phyloP scores from a whole-genome alignment of 2,329 filamentous ascomycete species.

The Fusarium pseudocircinatum region DNA sequence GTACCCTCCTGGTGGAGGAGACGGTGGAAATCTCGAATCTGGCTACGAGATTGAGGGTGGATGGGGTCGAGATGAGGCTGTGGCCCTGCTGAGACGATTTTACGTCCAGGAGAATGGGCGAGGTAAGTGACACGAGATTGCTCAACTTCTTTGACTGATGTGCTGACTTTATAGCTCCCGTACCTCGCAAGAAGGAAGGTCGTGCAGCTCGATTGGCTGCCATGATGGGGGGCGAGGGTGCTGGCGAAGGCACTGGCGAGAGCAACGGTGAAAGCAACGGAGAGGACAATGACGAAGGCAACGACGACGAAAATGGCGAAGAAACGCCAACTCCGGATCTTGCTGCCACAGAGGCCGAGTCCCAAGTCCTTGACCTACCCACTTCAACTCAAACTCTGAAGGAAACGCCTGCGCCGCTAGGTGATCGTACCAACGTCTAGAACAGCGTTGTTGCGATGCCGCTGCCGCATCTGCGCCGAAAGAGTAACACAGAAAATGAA shows the following conservation, averaged over 20 bases:
- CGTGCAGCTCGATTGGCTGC: constrained; percentile 63
- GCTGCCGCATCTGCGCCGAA: background rate
- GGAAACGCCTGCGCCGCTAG: constrained; percentile 14
- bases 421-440: constrained; percentile 22
- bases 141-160: too few relatives aligned
- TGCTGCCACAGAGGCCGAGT: background rate
- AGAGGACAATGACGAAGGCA: background rate
- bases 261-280: background rate
- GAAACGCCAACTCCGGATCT: background rate
- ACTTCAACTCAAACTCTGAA: constrained; percentile 19
- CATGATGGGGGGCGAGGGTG: constrained; percentile 59
- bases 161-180: constrained; percentile 52
- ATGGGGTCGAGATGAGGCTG: constrained; percentile 90
- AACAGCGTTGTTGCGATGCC: background rate
- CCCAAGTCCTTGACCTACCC: constrained; percentile 17
- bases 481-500: background rate
- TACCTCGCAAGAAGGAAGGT: constrained; percentile 65
- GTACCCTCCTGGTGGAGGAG: constrained; percentile 54
- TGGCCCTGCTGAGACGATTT: constrained; percentile 90
- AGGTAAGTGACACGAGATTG: constrained; percentile 61
- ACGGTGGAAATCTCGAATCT: constrained; percentile 76
- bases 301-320: constrained; percentile 51
- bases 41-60: constrained; percentile 87
- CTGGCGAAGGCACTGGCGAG: constrained; percentile 39
- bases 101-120: constrained; percentile 98